These are phyloP conservation scores for Sesbania bispinosa DNA, from an alignment of 306 rosid genomes.

Conservation along the genomic window DNA sequence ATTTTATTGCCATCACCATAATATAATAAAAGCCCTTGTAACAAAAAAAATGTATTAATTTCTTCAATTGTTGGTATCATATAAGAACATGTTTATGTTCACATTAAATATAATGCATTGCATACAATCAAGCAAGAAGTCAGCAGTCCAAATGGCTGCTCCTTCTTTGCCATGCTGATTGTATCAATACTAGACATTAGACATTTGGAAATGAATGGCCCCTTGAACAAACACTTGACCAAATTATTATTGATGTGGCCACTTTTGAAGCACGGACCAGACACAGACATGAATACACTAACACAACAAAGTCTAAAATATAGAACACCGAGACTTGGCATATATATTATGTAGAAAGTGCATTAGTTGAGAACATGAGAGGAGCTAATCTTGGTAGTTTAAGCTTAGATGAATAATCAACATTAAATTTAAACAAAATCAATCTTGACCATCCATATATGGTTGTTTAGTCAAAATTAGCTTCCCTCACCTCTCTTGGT, in stretches of 20 bases:
- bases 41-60: neutral
- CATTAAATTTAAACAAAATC: no score
- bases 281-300: neutral
- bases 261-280: no score
- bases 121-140: neutral
- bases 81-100: neutral
- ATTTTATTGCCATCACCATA: no score
- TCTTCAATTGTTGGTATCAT: neutral
- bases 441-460: neutral
- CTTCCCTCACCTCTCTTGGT: neutral
- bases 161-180: neutral
- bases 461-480: neutral
- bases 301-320: neutral
- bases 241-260: neutral
- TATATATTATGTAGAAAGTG: no score
- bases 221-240: neutral
- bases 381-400: no score
- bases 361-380: no score
- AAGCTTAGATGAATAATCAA: no score
- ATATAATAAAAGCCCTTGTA: neutral
- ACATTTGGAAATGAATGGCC: no score
- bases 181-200: neutral
- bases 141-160: neutral
- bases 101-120: neutral
- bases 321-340: neutral